A percentile compares a stretch with the other conserved stretches of the same genome.
Conservation (phyloP, 1,284 basidiomycete species). For the Ganoderma resinaceum region DNA sequence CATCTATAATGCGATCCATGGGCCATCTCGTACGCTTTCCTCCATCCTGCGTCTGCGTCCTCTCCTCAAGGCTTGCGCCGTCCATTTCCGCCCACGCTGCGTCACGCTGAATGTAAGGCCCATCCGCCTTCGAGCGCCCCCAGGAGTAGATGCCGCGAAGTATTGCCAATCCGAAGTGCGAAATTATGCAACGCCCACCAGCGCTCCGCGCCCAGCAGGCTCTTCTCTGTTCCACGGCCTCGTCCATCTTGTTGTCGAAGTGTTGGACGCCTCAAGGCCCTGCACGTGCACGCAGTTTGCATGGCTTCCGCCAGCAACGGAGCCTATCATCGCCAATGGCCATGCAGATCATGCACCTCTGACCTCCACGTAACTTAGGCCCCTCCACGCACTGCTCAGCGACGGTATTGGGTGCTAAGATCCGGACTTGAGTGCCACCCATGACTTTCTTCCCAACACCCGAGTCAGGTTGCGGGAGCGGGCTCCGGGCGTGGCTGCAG, state of each 20-base stretch:
- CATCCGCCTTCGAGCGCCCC: neutral
- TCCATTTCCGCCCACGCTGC: neutral
- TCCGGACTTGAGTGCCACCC: neutral
- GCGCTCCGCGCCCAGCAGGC: neutral
- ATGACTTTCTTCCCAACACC: conserved; percentile 4
- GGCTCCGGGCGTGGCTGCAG: conserved; percentile 24
- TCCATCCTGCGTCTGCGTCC: neutral
- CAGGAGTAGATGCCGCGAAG: neutral
- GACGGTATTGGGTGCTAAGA: neutral
- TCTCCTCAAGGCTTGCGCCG: neutral
- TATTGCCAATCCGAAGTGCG: neutral
- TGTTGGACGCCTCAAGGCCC: neutral
- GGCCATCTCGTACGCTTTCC: neutral
- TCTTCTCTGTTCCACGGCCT: neutral
- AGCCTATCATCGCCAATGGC: neutral
- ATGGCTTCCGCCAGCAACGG: neutral
- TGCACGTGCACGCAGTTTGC: neutral
- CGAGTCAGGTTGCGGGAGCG: neutral
- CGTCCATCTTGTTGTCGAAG: neutral
- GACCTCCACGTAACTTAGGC: neutral
- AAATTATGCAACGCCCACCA: neutral
- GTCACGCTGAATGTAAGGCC: neutral
- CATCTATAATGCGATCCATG: conserved; percentile 28
- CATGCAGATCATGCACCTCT: neutral
- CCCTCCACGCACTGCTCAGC: neutral